A percentile compares a stretch with the other conserved stretches of the same genome.
Evolutionary conservation across 129 eudicot species (phyloP).

Genomic region (Chrysanthemum lavandulifolium): DNA sequence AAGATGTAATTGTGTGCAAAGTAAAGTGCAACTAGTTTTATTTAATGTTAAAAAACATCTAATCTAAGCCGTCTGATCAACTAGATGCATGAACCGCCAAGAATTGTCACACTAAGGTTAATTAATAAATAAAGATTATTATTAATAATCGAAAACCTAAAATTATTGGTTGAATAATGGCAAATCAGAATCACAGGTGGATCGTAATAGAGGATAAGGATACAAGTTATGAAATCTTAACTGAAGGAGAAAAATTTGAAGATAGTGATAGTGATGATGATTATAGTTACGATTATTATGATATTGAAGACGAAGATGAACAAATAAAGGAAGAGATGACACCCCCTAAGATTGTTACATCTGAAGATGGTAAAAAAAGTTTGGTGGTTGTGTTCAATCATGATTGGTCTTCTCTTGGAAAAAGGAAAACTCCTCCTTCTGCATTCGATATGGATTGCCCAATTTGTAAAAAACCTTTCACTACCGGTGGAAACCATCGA

Average conservation of each 20-base stretch:
- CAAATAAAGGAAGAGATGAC: not conserved
- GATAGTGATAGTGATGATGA: not conserved
- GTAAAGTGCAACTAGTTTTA: no score
- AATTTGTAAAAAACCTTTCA: not conserved
- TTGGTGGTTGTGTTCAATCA: not conserved
- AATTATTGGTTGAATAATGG: not conserved
- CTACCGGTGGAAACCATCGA: not conserved
- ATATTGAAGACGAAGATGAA: not conserved
- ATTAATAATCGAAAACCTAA: no score
- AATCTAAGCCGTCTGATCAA: no score
- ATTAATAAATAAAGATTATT: no score
- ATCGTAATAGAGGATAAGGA: not conserved
- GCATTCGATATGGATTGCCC: not conserved
- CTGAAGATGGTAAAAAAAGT: not conserved
- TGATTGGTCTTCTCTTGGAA: not conserved
- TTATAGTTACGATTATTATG: not conserved
- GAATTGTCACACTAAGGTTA: no score
- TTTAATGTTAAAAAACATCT: no score
- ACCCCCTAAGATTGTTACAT: not conserved
- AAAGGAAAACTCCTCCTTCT: conserved; percentile 1
- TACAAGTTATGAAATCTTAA: not conserved
- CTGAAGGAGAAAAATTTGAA: not conserved
- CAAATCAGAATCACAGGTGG: conserved; percentile 1
- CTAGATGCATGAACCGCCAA: no score
- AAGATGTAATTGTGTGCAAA: no score